phyloP scores from a whole-genome alignment of 2,329 filamentous ascomycete genomes.

The Sphaerulina vaccinii region DNA sequence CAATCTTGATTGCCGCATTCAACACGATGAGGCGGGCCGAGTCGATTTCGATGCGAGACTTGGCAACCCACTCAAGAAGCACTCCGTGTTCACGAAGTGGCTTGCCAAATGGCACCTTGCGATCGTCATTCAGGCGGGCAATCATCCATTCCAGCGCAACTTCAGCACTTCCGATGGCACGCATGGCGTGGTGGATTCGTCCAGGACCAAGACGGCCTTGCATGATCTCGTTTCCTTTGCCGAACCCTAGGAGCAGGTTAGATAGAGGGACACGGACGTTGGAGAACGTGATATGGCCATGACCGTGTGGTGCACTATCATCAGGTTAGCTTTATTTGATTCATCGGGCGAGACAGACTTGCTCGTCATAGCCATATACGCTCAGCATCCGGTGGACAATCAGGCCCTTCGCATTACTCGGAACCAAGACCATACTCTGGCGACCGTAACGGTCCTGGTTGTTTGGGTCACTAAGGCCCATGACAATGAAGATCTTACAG shows the following conservation, averaged over 20 bases:
- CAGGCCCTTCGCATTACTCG: constrained; percentile 75
- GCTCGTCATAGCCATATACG: constrained; percentile 92
- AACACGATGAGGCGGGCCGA: constrained; percentile 83
- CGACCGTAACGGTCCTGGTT: constrained; percentile 80
- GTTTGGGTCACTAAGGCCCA: constrained; percentile 83
- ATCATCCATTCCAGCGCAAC: constrained; percentile 92
- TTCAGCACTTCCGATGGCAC: constrained; percentile 85
- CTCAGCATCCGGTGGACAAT: constrained; percentile 91
- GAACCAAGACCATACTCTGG: constrained; percentile 90
- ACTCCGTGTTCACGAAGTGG: constrained; percentile 84
- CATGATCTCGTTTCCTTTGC: constrained; percentile 95
- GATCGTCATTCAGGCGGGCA: constrained; percentile 85
- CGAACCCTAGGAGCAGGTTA: constrained; percentile 87
- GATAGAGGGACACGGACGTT: constrained; percentile 81
- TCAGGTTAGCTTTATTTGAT: neutral
- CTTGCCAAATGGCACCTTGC: constrained; percentile 88
- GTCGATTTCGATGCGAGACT: constrained; percentile 89
- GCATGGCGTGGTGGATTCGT: constrained; percentile 97
- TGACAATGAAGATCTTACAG: constrained; percentile 91
- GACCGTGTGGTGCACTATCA: constrained; percentile 80
- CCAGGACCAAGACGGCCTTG: constrained; percentile 94
- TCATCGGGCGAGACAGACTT: neutral
- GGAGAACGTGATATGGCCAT: constrained; percentile 86
- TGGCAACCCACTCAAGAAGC: constrained; percentile 91
- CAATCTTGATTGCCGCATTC: constrained; percentile 93